Base-by-base conservation (phyloP, 176 grass and related monocot genomes). In the Oryza brachyantha region DNA sequence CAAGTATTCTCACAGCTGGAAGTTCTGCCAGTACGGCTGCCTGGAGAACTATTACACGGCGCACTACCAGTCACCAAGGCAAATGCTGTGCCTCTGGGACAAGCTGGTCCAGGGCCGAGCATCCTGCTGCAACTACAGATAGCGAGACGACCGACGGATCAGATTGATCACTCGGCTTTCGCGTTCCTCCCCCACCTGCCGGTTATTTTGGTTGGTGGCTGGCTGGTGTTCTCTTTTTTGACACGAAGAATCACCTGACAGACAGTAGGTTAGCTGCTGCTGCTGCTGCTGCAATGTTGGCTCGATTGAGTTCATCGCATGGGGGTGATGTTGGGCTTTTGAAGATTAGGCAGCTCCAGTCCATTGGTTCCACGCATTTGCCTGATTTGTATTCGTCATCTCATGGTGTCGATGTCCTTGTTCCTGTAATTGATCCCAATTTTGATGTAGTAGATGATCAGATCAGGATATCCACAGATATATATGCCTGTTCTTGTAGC, bases 11-110 rank as follows among this genome's bases (percentile, higher is more conserved):
- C 96, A 95, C 68, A 93, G 92, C 78, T 99, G 88, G 88, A 99
- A 89, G 62, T 99, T 99, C 78, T 99, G 96, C 78, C 96, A 93
- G 57, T 95, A 95, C 1, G 96, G 92, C 39, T 99, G 96, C 86
- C 29, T 93, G 31, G 86, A 93, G 66, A 89, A 93, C 88, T 99
- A 95, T 61, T 93, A 83, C 81, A 94, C 92, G 3, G 96, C 96
- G n/a, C 96, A 95, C 66, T 98, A 98, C 64, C 96, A 99, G 63
- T 95, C 96, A 39, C 92, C 92, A 35, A 83, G 96, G 76, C 88
- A 95, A 70, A 95, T 93, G 92, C 70, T 95, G 25, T 99, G 90
- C 77, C 75, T 95, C 61, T 99, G 96, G 96, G 83, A 95, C 64
- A 95, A 95, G 78, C 75, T 99, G 81, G 68, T 81, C 17, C 75